Base-by-base conservation (phyloP, 1,284 basidiomycete genomes). In the Vanrija sp. region DNA sequence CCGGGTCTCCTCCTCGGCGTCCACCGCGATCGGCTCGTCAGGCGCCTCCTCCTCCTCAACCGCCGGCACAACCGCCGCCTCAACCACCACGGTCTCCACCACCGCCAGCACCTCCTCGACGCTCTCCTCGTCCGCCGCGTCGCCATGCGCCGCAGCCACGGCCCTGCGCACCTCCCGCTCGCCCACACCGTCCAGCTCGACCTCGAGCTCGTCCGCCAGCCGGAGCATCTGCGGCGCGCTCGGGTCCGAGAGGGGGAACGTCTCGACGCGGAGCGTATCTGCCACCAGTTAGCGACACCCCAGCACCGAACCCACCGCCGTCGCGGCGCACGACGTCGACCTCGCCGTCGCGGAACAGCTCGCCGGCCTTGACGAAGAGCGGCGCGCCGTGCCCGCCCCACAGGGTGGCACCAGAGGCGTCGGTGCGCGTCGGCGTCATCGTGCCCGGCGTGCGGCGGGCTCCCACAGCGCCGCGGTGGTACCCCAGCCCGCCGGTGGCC, bases 301-400 rank as follows among this genome's bases (percentile, higher is more conserved):
- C 8, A 9, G n/a, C n/a, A 24, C 14, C 4, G 16, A 1, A 63
- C 66, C 53, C 60, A 71, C 69, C 65, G 39, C 63, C 47, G 14
- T 64, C 63, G 16, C 57, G 48, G 24, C 62, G 67, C 24, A 71
- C 58, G 8, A 67, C 56, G 43, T 72, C 72, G 18, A 68, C 70
- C 56, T 72, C 69, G 10, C 72, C 73, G 19, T 73, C 69, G 37
- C 67, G 67, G 64, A 76, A 75, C 49, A 76, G 59, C 53, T 74
- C 70, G 35, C 75, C 75, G 20, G 72, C 75, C 57, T 75, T 76
- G 31, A 76, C 65, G 54, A 76, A 76, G 10, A 75, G 46, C n/a
- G 75, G 73, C 16, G 71, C 72, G 2, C 41, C 50, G 12, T 64
- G 60, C 19, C 69, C 69, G 45, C 71, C 71, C 67, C 68, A 75